Conservation (phyloP, 208 protist species). For the Trypanosoma caninum region DNA sequence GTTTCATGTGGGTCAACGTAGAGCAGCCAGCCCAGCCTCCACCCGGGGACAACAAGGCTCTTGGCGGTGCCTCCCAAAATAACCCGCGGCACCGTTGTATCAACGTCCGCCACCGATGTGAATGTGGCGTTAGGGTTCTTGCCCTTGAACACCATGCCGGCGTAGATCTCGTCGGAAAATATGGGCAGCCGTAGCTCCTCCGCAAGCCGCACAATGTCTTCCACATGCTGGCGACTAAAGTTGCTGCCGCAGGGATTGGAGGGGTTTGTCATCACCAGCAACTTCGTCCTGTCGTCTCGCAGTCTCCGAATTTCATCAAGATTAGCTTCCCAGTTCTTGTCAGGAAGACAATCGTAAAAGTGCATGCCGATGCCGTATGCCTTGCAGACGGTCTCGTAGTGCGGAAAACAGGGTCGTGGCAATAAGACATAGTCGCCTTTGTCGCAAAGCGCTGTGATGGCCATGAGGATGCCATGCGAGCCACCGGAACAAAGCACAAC, state of each 20-base stretch:
- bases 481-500: conserved; percentile 80
- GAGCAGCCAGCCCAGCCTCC: conserved; percentile 91
- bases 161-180: conserved; percentile 95
- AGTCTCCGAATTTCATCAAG: conserved; percentile 59
- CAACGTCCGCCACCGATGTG: conserved; percentile 73
- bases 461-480: conserved; percentile 89
- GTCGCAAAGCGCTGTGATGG: conserved; percentile 73
- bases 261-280: conserved; percentile 93
- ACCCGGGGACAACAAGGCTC: conserved; percentile 90
- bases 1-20: conserved; percentile 60
- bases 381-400: conserved; percentile 90
- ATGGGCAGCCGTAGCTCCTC: conserved; percentile 84
- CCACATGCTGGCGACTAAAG: conserved; percentile 78
- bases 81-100: conserved; percentile 74
- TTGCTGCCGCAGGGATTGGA: conserved; percentile 95
- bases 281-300: conserved; percentile 74
- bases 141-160: conserved; percentile 86
- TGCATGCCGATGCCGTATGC: conserved; percentile 72
- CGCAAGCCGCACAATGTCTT: conserved; percentile 73
- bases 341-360: conserved; percentile 78
- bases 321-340: conserved; percentile 89
- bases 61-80: conserved; percentile 91
- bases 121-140: conserved; percentile 39
- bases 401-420: conserved; percentile 89
- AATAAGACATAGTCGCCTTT: conserved; percentile 91